A percentile compares a stretch with the other conserved stretches of the same genome.
phyloP scores from a whole-genome alignment of 495 filamentous ascomycete species.

The Chaetomium tenue region DNA sequence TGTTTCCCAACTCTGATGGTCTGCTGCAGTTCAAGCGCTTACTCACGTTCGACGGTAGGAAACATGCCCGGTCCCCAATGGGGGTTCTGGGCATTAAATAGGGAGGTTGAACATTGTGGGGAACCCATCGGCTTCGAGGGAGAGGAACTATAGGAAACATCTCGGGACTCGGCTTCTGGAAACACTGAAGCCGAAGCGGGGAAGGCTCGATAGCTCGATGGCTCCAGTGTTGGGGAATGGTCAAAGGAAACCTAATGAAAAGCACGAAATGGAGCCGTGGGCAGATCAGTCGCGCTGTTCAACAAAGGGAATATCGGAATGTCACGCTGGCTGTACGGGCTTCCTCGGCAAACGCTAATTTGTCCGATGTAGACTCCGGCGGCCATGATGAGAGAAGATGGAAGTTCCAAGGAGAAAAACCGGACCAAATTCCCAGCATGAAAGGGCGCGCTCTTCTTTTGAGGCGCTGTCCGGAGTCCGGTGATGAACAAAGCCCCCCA shows the following conservation, averaged over 20 bases:
- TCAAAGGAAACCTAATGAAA: not conserved
- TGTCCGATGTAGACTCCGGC: not conserved
- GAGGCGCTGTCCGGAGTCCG: slow-evolving; percentile 1
- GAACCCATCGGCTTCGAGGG: slow-evolving; percentile 8
- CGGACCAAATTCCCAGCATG: not conserved
- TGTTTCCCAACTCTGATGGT: not conserved
- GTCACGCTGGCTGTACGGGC: not conserved
- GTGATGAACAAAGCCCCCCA: not conserved
- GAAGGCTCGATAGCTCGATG: not conserved
- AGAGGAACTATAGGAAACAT: not conserved
- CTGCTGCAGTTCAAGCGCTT: not conserved
- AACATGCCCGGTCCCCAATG: not conserved
- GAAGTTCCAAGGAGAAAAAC: not conserved
- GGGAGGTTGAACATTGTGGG: not conserved
- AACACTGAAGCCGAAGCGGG: not conserved
- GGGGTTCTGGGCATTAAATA: not conserved
- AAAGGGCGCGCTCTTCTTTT: slow-evolving; percentile 2
- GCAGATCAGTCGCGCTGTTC: not conserved
- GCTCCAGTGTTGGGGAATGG: not conserved
- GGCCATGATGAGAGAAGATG: not conserved
- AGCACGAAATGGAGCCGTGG: not conserved
- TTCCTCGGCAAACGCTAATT: not conserved
- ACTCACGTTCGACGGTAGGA: not conserved
- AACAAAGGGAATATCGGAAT: too few relatives aligned
- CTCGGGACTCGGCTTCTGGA: slow-evolving; percentile 9